Conservation (phyloP, 495 filamentous ascomycete genomes). For the Opeltia flavorubescens region DNA sequence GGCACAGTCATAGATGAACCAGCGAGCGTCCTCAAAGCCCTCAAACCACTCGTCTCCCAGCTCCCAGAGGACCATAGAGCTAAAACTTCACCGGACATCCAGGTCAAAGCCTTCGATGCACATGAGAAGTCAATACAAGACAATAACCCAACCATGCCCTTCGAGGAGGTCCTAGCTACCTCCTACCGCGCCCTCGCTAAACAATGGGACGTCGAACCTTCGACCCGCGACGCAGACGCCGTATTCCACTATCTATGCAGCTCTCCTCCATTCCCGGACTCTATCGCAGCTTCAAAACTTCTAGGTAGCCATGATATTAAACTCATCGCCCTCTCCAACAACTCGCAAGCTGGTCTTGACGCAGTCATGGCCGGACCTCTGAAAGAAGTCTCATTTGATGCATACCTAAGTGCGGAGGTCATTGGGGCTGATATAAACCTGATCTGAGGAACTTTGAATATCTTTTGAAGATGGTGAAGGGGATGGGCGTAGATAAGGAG, state of each 20-base stretch:
- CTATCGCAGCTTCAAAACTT: background rate
- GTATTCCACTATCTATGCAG: background rate
- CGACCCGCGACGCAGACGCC: background rate
- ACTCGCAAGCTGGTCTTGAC: background rate
- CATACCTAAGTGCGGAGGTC: background rate
- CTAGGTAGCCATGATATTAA: background rate
- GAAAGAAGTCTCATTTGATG: background rate
- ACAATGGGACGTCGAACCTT: background rate
- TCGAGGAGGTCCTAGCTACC: background rate
- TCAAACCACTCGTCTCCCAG: background rate
- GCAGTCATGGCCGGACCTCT: background rate
- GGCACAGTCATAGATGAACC: background rate
- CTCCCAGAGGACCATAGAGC: background rate
- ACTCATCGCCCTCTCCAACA: background rate
- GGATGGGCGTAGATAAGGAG: background rate
- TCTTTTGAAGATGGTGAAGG: background rate
- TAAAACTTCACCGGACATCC: background rate
- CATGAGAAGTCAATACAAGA: background rate
- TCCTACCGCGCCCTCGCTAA: background rate
- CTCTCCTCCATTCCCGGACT: background rate
- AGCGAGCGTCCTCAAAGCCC: background rate
- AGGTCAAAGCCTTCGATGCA: background rate
- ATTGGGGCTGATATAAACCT: background rate
- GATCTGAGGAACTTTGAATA: background rate
- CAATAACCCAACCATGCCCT: background rate